Conservation (phyloP, 768 basidiomycete species). For the Trametes villosa region DNA sequence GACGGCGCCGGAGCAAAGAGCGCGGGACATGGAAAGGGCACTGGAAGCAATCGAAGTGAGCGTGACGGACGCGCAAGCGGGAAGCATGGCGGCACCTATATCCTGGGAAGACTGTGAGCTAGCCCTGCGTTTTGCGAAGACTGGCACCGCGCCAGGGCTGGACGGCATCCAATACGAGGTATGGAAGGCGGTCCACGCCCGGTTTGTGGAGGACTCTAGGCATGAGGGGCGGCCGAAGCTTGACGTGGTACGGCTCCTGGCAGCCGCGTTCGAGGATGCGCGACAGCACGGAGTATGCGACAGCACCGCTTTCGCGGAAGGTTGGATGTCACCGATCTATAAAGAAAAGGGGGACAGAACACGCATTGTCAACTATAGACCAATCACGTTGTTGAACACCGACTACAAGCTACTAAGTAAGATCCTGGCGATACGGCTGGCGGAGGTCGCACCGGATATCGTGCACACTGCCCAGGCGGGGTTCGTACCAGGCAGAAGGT, state of each 20-base stretch:
- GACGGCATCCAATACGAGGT: constrained; percentile 4
- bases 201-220: neutral
- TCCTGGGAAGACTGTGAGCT: neutral
- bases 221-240: neutral
- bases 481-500: constrained; percentile 39
- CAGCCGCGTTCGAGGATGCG: neutral
- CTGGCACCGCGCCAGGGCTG: neutral
- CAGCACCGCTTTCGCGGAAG: constrained; percentile 31
- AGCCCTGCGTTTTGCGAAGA: neutral
- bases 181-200: neutral
- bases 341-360: constrained; percentile 39
- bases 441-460: constrained; percentile 11
- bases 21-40: neutral
- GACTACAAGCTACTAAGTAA: constrained; percentile 41
- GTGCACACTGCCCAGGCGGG: constrained; percentile 45
- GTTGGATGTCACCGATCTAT: constrained; percentile 44
- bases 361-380: constrained; percentile 17
- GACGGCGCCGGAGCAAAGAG: neutral
- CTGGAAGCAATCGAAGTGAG: neutral
- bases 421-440: constrained; percentile 25
- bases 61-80: neutral
- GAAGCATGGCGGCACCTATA: neutral
- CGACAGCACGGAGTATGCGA: neutral
- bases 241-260: neutral
- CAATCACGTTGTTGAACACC: constrained; percentile 33